Percentiles rank a stretch among this genome's conserved stretches.
Evolutionary conservation across 306 rosid genomes (phyloP).

Genomic region (Sophora flavescens): DNA sequence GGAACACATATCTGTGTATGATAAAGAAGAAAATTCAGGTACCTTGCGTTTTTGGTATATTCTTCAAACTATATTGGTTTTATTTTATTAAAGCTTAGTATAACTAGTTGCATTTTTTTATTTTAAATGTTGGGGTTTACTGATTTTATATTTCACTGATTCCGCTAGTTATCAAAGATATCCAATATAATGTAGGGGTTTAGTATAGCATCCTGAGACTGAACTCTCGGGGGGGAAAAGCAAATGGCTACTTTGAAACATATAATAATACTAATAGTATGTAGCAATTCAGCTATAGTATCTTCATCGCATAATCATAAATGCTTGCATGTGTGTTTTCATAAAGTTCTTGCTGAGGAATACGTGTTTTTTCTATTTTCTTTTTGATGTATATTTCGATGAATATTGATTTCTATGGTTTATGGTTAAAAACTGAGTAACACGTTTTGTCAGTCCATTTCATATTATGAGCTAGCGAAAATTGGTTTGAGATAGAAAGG

Average conservation of each 20-base stretch:
- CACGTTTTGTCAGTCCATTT: constrained; percentile 24
- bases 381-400: neutral
- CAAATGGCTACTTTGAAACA: constrained; percentile 9
- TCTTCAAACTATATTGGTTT: constrained; percentile 3
- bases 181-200: constrained; percentile 23
- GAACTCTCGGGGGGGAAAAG: neutral
- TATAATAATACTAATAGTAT: neutral
- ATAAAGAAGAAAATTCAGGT: constrained; percentile 67
- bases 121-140: neutral
- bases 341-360: neutral
- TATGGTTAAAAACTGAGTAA: neutral
- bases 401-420: constrained; percentile 24
- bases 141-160: constrained; percentile 36
- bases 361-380: neutral
- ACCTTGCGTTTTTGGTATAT: constrained; percentile 36
- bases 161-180: constrained; percentile 13
- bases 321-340: neutral
- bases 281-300: constrained; percentile 17
- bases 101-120: constrained; percentile 23
- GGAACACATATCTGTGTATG: constrained; percentile 52
- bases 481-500: constrained; percentile 9
- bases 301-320: neutral
- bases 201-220: constrained; percentile 20
- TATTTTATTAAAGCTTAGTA: neutral
- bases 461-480: constrained; percentile 9